Evolutionary conservation across 805 yeast species (phyloP).

Genomic region (Candida ficus): DNA sequence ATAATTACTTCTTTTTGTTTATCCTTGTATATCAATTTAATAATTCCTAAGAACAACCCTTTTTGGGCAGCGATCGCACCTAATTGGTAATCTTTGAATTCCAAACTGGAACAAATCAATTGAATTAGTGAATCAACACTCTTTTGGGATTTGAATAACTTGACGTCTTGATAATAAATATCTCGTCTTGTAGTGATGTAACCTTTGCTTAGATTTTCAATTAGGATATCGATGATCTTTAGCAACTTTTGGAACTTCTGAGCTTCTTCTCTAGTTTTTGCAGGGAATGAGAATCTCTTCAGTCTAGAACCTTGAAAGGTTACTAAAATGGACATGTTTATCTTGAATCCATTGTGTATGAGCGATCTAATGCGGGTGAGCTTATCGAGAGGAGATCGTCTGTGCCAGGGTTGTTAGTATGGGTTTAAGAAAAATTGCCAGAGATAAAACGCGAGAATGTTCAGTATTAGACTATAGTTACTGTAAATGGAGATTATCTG

Average conservation of each 20-base stretch:
- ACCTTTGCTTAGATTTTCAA: constrained; percentile 14
- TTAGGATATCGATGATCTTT: constrained; percentile 12
- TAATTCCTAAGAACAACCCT: constrained; percentile 45
- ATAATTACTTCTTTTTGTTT: constrained; percentile 10
- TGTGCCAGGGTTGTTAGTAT: constrained; percentile 1
- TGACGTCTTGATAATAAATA: constrained; percentile 57
- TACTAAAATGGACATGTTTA: neutral
- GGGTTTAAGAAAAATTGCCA: neutral
- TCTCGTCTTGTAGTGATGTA: constrained; percentile 43
- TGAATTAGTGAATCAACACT: constrained; percentile 37
- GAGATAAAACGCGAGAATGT: neutral
- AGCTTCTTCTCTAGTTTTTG: constrained; percentile 5
- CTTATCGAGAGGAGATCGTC: constrained; percentile 8
- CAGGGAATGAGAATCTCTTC: constrained; percentile 14
- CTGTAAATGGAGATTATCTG: neutral
- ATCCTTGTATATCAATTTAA: constrained; percentile 12
- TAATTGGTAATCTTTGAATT: constrained; percentile 33
- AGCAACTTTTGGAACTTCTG: constrained; percentile 11
- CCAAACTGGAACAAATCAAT: constrained; percentile 34
- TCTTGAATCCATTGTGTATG: constrained; percentile 8
- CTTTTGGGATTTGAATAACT: constrained; percentile 42
- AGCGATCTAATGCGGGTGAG: constrained; percentile 1
- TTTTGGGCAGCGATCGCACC: constrained; percentile 57
- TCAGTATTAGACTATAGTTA: neutral
- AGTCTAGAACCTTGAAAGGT: neutral